Evolutionary conservation across 2,329 filamentous ascomycete genomes (phyloP), one percentile per base, ranked within the genome.

Genomic region (Penicillium sp.): DNA sequence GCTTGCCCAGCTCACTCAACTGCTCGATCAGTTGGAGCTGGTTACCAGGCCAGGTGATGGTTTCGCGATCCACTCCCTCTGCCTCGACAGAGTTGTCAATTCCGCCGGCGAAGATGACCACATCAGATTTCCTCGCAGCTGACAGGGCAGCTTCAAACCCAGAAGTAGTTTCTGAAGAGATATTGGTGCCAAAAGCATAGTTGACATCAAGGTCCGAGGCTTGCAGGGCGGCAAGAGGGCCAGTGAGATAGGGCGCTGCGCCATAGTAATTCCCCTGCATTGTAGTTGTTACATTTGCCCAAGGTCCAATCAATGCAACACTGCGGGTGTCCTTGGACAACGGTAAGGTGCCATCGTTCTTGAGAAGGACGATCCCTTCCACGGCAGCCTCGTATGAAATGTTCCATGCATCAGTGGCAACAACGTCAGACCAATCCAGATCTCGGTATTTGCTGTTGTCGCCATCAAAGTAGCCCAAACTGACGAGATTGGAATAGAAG

Each of bases 221-320:
- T 33, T 75, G 60, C 8, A 78, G 73, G 10, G 80, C 78, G 28
- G 72, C 73, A 0, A 79, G 66, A 0, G 80, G 80, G 4, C 72
- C 75, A 54, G 72, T 74, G 3, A 78, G 66, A 63, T 78, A 83
- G 0, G 79, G 78, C 1, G 81, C 72, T 2, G 71, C 64, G 26
- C 81, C 80, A 50, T 61, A 70, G 64, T 84, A 84, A 57, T 79
- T 80, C 0, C 80, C 81, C 44, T 77, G 77, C 68, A 84, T 73
- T 52, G 81, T 73, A 4, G 65, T 69, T 0, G 77, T 78, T 6
- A 77, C 77, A 45, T 79, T 79, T 2, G 77, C 79, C 73, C 79
- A 83, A 41, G 73, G 74, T 0, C 80, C 81, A 26, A 84, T 68
- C 38, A 84, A 65, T 0, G 77, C 80, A 3, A 83, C 68, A 37